Percentiles rank a stretch among this genome's conserved stretches.
phyloP scores from a whole-genome alignment of 2,329 filamentous ascomycete species.

The Microsporum audouinii region DNA sequence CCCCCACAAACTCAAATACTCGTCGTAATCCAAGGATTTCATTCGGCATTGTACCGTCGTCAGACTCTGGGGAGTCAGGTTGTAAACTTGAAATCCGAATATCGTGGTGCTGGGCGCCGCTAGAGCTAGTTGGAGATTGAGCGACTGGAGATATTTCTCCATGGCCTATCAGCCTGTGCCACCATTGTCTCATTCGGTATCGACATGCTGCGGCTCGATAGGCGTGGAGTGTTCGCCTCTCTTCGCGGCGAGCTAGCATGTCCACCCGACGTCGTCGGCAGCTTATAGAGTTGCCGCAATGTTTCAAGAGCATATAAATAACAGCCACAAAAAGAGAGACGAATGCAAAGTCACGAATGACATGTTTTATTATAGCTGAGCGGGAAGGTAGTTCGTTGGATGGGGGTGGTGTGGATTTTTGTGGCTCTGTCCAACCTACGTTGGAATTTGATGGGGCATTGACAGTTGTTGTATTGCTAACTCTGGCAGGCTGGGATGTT shows the following conservation, averaged over 20 bases:
- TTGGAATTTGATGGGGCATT: background rate
- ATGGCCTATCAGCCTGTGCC: constrained; percentile 27
- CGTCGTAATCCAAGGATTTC: constrained; percentile 42
- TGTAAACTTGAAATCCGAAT: background rate
- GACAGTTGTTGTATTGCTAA: background rate
- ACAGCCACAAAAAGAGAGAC: constrained; percentile 34
- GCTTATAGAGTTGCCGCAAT: constrained; percentile 30
- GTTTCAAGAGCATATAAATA: constrained; percentile 27
- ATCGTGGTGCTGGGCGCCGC: background rate
- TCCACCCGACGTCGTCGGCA: constrained; percentile 43
- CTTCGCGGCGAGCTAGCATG: constrained; percentile 43
- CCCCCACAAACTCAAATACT: constrained; percentile 43
- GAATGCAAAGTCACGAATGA: constrained; percentile 30
- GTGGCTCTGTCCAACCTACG: background rate
- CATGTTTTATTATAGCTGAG: constrained; percentile 9
- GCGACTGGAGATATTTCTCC: constrained; percentile 29
- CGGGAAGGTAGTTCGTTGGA: background rate
- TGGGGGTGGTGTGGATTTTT: background rate
- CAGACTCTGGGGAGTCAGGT: constrained; percentile 27
- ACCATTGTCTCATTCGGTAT: constrained; percentile 42
- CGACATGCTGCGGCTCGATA: constrained; percentile 45
- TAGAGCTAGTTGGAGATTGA: constrained; percentile 17
- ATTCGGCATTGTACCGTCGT: constrained; percentile 36
- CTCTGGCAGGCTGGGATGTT: background rate
- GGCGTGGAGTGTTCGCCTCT: constrained; percentile 40